These are phyloP conservation scores for Ensete ventricosum DNA, from an alignment of 176 grass and related monocot species.

Conservation along the genomic window DNA sequence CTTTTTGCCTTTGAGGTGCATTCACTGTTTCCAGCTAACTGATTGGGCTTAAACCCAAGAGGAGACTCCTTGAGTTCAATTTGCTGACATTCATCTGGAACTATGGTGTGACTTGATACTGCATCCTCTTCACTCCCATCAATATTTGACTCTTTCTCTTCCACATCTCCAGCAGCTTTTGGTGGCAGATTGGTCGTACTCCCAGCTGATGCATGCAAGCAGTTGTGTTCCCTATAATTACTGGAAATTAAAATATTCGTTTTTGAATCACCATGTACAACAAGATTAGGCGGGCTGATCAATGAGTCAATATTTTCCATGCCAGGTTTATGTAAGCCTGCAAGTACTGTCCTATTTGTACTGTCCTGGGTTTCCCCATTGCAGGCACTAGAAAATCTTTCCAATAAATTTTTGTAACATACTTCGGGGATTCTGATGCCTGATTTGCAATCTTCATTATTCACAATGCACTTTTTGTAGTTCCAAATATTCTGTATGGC, in stretches of 20 bases:
- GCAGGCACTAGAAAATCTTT: constrained; percentile 5
- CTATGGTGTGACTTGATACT: constrained; percentile 25
- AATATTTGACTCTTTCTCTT: constrained; percentile 12
- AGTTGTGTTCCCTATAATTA: constrained; percentile 26
- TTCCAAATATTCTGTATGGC: neutral
- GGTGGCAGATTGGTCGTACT: constrained; percentile 30
- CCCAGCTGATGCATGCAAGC: constrained; percentile 45
- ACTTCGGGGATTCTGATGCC: neutral
- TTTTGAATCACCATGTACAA: constrained; percentile 20
- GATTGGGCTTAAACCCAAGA: constrained; percentile 11
- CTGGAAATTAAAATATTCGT: constrained; percentile 19
- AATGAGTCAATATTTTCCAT: neutral
- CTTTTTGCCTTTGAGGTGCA: neutral
- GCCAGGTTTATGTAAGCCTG: constrained; percentile 18
- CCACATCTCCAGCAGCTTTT: constrained; percentile 11
- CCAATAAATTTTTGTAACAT: neutral
- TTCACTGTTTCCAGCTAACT: constrained; percentile 12
- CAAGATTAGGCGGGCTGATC: neutral
- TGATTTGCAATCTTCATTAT: neutral
- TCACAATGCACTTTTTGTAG: neutral
- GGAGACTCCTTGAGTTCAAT: constrained; percentile 13
- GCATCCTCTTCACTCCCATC: constrained; percentile 42
- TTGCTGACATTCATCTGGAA: constrained; percentile 3
- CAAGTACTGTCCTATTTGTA: neutral
- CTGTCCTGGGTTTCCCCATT: constrained; percentile 3